Evolutionary conservation across 208 protist species (phyloP).

Genomic region (Leishmania tarentolae): DNA sequence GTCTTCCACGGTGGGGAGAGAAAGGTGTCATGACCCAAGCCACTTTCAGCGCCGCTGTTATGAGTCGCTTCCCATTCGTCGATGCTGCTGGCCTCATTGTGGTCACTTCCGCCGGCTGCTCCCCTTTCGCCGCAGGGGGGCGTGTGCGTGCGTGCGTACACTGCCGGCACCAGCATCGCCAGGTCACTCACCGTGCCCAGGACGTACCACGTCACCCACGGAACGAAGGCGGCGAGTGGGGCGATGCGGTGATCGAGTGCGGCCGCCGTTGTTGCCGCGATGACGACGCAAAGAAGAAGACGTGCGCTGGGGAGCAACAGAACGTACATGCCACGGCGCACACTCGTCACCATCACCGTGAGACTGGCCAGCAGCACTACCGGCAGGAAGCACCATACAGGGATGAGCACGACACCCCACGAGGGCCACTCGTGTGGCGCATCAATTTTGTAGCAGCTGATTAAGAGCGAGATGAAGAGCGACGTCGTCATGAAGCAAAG

Average conservation of each 20-base stretch:
- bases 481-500: conserved; percentile 14
- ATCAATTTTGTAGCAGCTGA: conserved; percentile 37
- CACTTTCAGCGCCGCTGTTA: not conserved
- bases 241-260: conserved; percentile 39
- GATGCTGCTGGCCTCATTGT: not conserved
- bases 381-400: conserved; percentile 41
- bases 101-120: not conserved
- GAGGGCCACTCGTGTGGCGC: conserved; percentile 10
- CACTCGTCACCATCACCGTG: conserved; percentile 16
- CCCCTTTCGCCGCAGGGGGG: not conserved
- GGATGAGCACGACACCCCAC: conserved; percentile 37
- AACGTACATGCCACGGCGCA: conserved; percentile 17
- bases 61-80: not conserved
- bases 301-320: conserved; percentile 17
- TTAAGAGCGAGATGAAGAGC: conserved; percentile 20
- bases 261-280: conserved; percentile 40
- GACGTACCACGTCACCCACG: conserved; percentile 38
- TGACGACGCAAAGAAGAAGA: conserved; percentile 21
- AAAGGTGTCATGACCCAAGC: not conserved
- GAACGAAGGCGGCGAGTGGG: conserved; percentile 37
- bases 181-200: conserved; percentile 33
- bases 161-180: conserved; percentile 33
- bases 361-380: conserved; percentile 32
- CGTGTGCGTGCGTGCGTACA: conserved; percentile 27
- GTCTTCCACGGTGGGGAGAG: conserved; percentile 15